Conservation (phyloP, 78 protist species). For the Guillardia theta region DNA sequence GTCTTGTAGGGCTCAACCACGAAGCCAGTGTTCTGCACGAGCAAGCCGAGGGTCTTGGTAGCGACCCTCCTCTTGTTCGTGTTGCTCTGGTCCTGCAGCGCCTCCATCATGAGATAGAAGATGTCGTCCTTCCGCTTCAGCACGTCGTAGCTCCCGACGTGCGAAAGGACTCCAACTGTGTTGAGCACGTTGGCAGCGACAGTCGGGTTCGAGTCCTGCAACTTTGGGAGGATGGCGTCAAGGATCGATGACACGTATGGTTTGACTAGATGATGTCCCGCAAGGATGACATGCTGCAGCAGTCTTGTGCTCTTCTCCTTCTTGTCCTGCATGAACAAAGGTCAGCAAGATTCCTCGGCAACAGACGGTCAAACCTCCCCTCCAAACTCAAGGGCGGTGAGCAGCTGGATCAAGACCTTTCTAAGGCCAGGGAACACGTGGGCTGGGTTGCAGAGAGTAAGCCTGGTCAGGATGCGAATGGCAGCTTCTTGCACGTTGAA, state of each 20-base stretch:
- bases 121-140: conserved; percentile 60
- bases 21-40: conserved; percentile 82
- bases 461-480: conserved; percentile 55
- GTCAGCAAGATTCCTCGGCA: no score
- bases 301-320: conserved; percentile 68
- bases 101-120: conserved; percentile 83
- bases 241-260: conserved; percentile 86
- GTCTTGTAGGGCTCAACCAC: conserved; percentile 77
- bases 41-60: conserved; percentile 71
- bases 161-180: neutral
- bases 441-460: conserved; percentile 91
- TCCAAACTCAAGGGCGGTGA: conserved; percentile 78
- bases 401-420: conserved; percentile 69
- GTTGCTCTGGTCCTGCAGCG: conserved; percentile 72
- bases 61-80: conserved; percentile 70
- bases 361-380: conserved; percentile 53
- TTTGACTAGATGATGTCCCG: conserved; percentile 68
- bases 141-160: conserved; percentile 47
- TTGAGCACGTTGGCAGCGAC: conserved; percentile 39
- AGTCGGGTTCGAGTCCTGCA: neutral
- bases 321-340: no score
- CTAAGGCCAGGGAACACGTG: conserved; percentile 90
- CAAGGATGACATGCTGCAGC: conserved; percentile 72
- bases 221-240: conserved; percentile 71
- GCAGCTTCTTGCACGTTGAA: conserved; percentile 73